These are phyloP conservation scores for Rossbeevera mucosa DNA, from an alignment of 768 basidiomycete genomes.

Conservation along the genomic window DNA sequence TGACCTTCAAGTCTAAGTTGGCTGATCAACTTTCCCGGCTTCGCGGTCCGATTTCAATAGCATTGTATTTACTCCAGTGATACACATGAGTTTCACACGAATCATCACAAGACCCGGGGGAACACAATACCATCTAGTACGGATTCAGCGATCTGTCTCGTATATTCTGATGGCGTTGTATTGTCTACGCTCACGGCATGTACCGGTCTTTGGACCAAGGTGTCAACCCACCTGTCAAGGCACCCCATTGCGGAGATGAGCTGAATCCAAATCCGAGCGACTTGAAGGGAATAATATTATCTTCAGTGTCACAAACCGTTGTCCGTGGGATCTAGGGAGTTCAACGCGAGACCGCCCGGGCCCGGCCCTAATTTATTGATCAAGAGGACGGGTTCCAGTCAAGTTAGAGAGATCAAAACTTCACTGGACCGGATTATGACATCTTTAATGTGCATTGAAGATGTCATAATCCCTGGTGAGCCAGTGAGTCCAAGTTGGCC, in stretches of 20 bases:
- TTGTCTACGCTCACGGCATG: not conserved
- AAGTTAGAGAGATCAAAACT: no score
- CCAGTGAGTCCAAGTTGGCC: no score
- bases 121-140: constrained; percentile 31
- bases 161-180: not conserved
- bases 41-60: constrained; percentile 38
- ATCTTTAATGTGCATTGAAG: no score
- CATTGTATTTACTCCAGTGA: constrained; percentile 47
- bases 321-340: no score
- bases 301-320: no score
- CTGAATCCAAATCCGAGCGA: not conserved
- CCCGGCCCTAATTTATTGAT: no score
- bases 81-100: constrained; percentile 48
- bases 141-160: constrained; percentile 40
- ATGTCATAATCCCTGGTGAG: no score
- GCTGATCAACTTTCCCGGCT: constrained; percentile 27
- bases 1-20: not conserved
- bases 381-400: no score
- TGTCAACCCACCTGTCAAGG: constrained; percentile 32
- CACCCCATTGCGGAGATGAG: constrained; percentile 3
- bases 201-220: not conserved
- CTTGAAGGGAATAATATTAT: not conserved
- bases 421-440: no score
- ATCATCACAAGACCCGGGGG: constrained; percentile 34
- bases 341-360: no score